Evolutionary conservation across 371 early-diverging fungal genomes (phyloP), one percentile per base, ranked within the genome.

Genomic region (Mortierella sp.): DNA sequence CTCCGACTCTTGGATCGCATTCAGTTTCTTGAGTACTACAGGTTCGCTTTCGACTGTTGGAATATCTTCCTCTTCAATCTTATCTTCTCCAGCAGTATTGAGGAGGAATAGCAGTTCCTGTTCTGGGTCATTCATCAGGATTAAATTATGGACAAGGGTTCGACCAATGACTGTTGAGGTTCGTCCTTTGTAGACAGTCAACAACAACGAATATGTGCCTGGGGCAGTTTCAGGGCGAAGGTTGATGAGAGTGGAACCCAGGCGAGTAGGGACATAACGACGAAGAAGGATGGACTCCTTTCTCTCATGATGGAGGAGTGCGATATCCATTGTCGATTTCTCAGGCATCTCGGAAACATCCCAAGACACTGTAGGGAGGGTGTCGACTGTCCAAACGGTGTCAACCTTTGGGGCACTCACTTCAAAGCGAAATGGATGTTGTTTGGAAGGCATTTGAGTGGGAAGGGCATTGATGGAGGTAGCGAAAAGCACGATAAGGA

Each of bases 131-230:
- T 63, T 61, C 5, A 74, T 49, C 19, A 79, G 22, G 65, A 70
- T 79, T n/a, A 79, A 31, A 56, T 70, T 74, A 28, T 79, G 74
- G 45, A 79, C 75, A 9, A 79, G 35, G 5, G 80, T 74, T 15
- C 75, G 70, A 19, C 70, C 80, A 26, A 79, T 34, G 26, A 73
- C 74, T 10, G 71, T 70, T 22, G 80, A 73, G 9, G 74, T 70
- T 32, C 80, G 80, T 51, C 74, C 80, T 19, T 73, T 70, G 67
- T 70, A 79, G 67, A 70, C 75, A 26, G 80, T 79, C 49, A 79
- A 61, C 13, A 79, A 51, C 7, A 79, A 51, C 0, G 80, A 73
- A 26, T 79, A 79, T 17, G 80, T 79, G 22, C 80, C 80, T 1
- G 80, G 56, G 15, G 23, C 23, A 43, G 74, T 35, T 3, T 66